Conservation (phyloP, 2,329 filamentous ascomycete genomes). For the Madurella mycetomatis region DNA sequence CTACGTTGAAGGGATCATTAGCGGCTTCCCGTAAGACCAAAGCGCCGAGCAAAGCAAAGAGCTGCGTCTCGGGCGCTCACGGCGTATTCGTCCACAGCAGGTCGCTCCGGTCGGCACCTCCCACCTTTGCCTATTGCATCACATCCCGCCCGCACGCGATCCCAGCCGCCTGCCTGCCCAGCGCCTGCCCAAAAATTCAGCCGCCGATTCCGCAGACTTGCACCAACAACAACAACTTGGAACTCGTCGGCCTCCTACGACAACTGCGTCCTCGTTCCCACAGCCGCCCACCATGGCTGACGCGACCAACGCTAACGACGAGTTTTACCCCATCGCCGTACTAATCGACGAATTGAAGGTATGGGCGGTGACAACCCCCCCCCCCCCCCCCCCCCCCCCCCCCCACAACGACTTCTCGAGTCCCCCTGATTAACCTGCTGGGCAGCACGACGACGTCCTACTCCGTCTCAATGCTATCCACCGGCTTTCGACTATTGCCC, state of each 20-base stretch:
- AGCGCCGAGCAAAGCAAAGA: constrained; percentile 5
- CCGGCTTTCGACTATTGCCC: constrained; percentile 94
- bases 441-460: constrained; percentile 94
- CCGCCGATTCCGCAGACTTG: not conserved
- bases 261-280: constrained; percentile 10
- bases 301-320: constrained; percentile 85
- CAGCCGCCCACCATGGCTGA: constrained; percentile 65
- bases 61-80: not conserved
- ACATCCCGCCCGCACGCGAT: constrained; percentile 22
- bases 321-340: constrained; percentile 99
- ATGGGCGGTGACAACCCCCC: constrained; percentile 31
- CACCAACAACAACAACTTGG: constrained; percentile 9
- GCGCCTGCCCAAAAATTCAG: constrained; percentile 17
- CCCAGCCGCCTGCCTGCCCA: constrained; percentile 17
- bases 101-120: constrained; percentile 16
- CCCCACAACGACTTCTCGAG: not conserved
- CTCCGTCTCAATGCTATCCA: constrained; percentile 98
- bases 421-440: constrained; percentile 18
- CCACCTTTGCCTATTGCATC: constrained; percentile 23
- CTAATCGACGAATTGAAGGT: constrained; percentile 99
- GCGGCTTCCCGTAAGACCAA: not conserved
- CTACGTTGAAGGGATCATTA: not conserved
- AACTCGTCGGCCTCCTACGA: constrained; percentile 6
- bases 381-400: constrained; percentile 2
- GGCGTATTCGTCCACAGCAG: constrained; percentile 5